phyloP scores from a whole-genome alignment of 768 basidiomycete species.

The Tylopilus cervinicoccineus region DNA sequence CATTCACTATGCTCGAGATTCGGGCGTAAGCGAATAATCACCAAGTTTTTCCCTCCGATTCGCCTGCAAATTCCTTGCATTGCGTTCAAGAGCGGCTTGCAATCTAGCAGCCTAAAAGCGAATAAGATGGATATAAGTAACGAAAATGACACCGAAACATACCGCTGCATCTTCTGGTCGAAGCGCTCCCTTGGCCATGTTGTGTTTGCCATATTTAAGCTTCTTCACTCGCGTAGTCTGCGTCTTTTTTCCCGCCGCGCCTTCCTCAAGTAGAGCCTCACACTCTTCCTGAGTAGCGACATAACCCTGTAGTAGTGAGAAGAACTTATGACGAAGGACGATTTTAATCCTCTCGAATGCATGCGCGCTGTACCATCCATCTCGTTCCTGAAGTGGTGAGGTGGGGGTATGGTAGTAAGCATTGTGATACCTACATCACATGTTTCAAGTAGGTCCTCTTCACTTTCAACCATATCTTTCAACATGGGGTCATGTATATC shows the following conservation, averaged over 20 bases:
- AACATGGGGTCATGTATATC: conserved; percentile 89
- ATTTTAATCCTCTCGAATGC: conserved; percentile 81
- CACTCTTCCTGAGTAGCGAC: conserved; percentile 73
- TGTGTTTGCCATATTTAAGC: conserved; percentile 68
- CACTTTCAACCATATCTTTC: conserved; percentile 72
- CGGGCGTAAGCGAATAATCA: conserved; percentile 19
- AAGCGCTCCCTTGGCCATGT: conserved; percentile 85
- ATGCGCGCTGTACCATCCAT: conserved; percentile 84
- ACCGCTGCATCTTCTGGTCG: conserved; percentile 83
- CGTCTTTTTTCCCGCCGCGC: conserved; percentile 25
- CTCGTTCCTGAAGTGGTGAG: conserved; percentile 53
- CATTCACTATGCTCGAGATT: conserved; percentile 7
- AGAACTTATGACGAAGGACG: conserved; percentile 82
- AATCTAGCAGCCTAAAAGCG: conserved; percentile 60
- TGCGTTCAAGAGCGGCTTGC: conserved; percentile 56
- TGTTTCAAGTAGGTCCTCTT: conserved; percentile 59
- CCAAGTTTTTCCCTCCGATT: conserved; percentile 24
- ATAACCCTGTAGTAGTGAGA: conserved; percentile 69
- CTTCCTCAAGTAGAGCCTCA: conserved; percentile 49
- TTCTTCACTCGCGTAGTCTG: conserved; percentile 46
- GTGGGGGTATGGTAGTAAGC: background rate
- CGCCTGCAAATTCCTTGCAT: conserved; percentile 29
- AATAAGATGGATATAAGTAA: background rate
- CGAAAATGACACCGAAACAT: conserved; percentile 23
- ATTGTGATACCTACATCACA: conserved; percentile 59